Evolutionary conservation across 2,329 filamentous ascomycete genomes (phyloP), one percentile per base, ranked within the genome.

Genomic region (Claviceps arundinis): DNA sequence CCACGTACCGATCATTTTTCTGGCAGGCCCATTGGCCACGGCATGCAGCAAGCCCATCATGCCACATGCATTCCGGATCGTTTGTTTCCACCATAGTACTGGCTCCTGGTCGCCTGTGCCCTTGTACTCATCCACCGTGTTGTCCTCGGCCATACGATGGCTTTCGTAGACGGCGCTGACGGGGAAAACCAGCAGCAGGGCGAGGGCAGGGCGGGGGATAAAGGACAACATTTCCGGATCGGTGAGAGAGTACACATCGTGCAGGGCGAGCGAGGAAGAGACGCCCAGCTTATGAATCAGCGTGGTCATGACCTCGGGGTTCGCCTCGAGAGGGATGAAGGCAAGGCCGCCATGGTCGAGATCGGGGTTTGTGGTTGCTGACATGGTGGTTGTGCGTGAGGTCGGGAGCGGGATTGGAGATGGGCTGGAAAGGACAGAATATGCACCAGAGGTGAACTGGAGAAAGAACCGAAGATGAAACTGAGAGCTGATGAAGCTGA

Each of bases 1-100:
- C 11, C n/a, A 47, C 61, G 54, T 65, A 72, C 77, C 68, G 51
- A 95, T 78, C 50, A 83, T 78, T 3, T 70, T 68, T 52, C 77
- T 71, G 1, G 87, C 84, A 1, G 76, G 75, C 0, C 89, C 89
- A 66, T 97, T 98, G 46, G 77, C 76, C 0, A 88, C 80, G 17
- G 84, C 86, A 65, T 97, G 93, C 46, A 97, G 66, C 30, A 97
- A 69, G 0, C 87, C 93, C 73, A 96, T 95, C 45, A 95, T 71
- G 0, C 91, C 91, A 66, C 91, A 97, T 0, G 91, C 89, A 65
- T 97, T 95, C 55, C 86, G 80, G 61, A 97, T 96, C 0, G 90
- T 97, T 72, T 97, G 91, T 60, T 81, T 86, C 76, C 90, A 97
- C 93, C 91, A 98, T 7, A 95, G 63, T 0, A 96, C 87, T 5